Base-by-base conservation (phyloP, 1,139 yeast species). In the Candida freyschussii region DNA sequence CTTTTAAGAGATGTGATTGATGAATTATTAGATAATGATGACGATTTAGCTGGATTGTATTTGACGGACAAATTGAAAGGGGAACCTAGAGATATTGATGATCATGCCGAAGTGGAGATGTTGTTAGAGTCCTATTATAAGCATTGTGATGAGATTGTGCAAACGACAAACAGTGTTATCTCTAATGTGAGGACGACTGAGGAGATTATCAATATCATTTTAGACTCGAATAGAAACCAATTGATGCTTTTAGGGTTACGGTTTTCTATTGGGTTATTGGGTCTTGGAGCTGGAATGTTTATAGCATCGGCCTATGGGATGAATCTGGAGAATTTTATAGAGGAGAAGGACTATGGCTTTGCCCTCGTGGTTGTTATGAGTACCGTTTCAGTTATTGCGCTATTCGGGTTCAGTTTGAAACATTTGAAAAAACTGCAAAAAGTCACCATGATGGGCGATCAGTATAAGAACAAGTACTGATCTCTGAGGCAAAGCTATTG, bases 101-200 rank as follows among this genome's bases (percentile, higher is more conserved):
- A 75, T 53, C 76, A 76, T 37, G 79, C 77, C 9, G 96, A 89
- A 45, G 69, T 87, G 21, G 97, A 89, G 56, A 78, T 91, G 83
- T 70, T 93, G 37, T 60, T 93, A 24, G 99, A 93, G 54, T 77
- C 96, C 0, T 93, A 93, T 60, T 87, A 86, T 60, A 84, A 86
- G 40, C 97, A 91, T 50, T 84, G 95, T 56, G 98, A 93, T 52
- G 98, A 93, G 59, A 83, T 86, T 51, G 98, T 91, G 4, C 99
- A 91, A 56, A 87, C 86, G 37, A 82, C 95, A 0, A 95, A 86
- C 30, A 80, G 89, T 21, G 63, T 87, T 36, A 76, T 85, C 21
- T 62, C 78, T 44, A 95, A 91, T 57, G 91, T 93, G 47, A 75
- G 80, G 43, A 86, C 94, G 12, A 91, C 99, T 0, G 98, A 93